A percentile compares a stretch with the other conserved stretches of the same genome.
Evolutionary conservation across 768 basidiomycete species (phyloP).

Genomic region (Tremella mesenterica): DNA sequence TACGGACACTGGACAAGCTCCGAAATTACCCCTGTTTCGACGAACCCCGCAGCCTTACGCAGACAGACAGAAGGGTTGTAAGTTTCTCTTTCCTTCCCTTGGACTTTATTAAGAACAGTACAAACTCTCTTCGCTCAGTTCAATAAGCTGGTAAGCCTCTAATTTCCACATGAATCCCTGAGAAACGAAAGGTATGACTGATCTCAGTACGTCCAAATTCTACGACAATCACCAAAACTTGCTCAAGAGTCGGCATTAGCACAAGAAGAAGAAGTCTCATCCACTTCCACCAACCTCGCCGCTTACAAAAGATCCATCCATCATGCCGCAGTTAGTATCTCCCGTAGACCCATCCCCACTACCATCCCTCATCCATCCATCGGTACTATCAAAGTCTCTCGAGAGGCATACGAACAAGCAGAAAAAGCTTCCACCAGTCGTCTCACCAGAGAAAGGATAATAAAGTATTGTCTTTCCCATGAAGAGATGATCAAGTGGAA

Average conservation of each 20-base stretch:
- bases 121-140: constrained; percentile 37
- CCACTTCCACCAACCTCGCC: constrained; percentile 19
- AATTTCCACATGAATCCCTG: too few species aligned
- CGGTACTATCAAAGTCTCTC: constrained; percentile 43
- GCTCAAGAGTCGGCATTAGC: constrained; percentile 24
- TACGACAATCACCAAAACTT: constrained; percentile 21
- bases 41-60: constrained; percentile 34
- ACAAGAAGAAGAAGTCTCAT: constrained; percentile 38
- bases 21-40: constrained; percentile 15
- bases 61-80: constrained; percentile 38
- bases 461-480: constrained; percentile 55
- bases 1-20: constrained; percentile 2
- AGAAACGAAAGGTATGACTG: neutral
- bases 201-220: constrained; percentile 27
- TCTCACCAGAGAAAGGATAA: constrained; percentile 45
- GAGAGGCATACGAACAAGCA: constrained; percentile 9
- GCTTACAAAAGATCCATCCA: constrained; percentile 41
- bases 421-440: constrained; percentile 35
- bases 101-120: constrained; percentile 17
- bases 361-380: constrained; percentile 31
- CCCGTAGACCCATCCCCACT: constrained; percentile 23
- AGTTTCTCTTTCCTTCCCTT: constrained; percentile 6
- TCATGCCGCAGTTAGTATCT: constrained; percentile 35
- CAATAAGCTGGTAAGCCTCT: constrained; percentile 31
- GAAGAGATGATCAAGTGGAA: constrained; percentile 59